Evolutionary conservation across 2,329 filamentous ascomycete genomes (phyloP).

Genomic region (Arthrobotrys conoides): DNA sequence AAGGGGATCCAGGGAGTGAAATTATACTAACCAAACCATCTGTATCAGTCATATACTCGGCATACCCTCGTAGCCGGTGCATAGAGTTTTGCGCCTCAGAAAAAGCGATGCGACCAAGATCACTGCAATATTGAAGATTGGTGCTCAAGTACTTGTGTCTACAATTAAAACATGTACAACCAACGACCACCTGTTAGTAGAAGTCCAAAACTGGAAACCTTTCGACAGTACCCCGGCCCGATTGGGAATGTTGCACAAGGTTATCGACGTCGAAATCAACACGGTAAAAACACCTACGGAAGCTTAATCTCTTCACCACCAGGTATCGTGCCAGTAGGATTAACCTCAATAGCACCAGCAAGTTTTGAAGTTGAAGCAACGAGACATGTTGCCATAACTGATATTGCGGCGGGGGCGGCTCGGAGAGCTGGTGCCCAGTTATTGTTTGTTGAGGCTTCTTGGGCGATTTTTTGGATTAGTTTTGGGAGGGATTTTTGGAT

Average conservation of each 20-base stretch:
- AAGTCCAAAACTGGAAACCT: background rate
- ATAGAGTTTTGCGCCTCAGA: slow-evolving; percentile 43
- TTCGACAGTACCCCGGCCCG: slow-evolving; percentile 6
- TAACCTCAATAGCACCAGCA: slow-evolving; percentile 40
- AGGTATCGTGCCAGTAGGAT: slow-evolving; percentile 9
- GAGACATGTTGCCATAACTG: slow-evolving; percentile 49
- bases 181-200: background rate
- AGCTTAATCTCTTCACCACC: slow-evolving; percentile 16
- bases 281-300: slow-evolving; percentile 30
- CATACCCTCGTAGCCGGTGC: slow-evolving; percentile 29
- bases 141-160: slow-evolving; percentile 45
- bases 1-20: background rate
- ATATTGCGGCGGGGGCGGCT: slow-evolving; percentile 28
- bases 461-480: slow-evolving; percentile 32
- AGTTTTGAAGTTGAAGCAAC: slow-evolving; percentile 34
- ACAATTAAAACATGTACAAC: too few species aligned
- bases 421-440: slow-evolving; percentile 42
- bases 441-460: slow-evolving; percentile 21
- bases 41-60: slow-evolving; percentile 30
- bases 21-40: slow-evolving; percentile 31
- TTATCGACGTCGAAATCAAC: background rate
- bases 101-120: slow-evolving; percentile 37
- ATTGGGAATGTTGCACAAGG: slow-evolving; percentile 11
- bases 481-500: slow-evolving; percentile 30
- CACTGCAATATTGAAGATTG: slow-evolving; percentile 44